Evolutionary conservation across 2,329 filamentous ascomycete species (phyloP).

Genomic region (Phaeosphaeria sp.): DNA sequence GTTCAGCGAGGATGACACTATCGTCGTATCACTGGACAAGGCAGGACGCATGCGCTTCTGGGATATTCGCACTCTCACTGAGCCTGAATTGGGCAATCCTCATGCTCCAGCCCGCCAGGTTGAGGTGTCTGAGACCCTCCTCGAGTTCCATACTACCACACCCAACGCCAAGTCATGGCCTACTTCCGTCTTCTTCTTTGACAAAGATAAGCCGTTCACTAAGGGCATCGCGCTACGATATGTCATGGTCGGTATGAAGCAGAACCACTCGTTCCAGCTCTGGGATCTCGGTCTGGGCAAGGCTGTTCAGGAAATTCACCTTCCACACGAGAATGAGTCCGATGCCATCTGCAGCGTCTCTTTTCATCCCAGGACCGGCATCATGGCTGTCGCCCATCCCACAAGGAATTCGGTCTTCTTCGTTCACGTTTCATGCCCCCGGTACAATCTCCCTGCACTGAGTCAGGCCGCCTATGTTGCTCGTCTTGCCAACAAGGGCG

Average conservation of each 20-base stretch:
- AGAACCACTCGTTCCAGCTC: conserved; percentile 97
- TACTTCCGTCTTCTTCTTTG: conserved; percentile 92
- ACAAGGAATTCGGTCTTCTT: conserved; percentile 98
- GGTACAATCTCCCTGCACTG: conserved; percentile 81
- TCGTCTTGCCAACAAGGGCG: conserved; percentile 66
- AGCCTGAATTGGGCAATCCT: conserved; percentile 54
- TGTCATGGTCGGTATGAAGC: conserved; percentile 97
- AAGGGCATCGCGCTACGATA: conserved; percentile 91
- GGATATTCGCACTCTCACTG: conserved; percentile 84
- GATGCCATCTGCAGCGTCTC: conserved; percentile 97
- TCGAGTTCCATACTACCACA: conserved; percentile 85
- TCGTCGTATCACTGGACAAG: conserved; percentile 95
- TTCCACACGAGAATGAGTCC: conserved; percentile 94
- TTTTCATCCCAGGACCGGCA: conserved; percentile 90
- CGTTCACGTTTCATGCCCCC: conserved; percentile 90
- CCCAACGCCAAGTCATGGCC: conserved; percentile 95
- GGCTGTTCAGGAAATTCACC: conserved; percentile 94
- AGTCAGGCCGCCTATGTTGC: conserved; percentile 89
- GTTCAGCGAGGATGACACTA: conserved; percentile 95
- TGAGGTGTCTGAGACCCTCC: conserved; percentile 83
- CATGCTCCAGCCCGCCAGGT: conserved; percentile 58
- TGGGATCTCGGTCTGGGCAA: conserved; percentile 97
- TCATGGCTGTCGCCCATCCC: conserved; percentile 93
- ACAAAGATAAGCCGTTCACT: conserved; percentile 92
- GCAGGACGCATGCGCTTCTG: conserved; percentile 96